Percentiles rank a stretch among this genome's conserved stretches.
These are phyloP conservation scores for Phragmites australis DNA, from an alignment of 176 grass and related monocot species.

Conservation along the genomic window DNA sequence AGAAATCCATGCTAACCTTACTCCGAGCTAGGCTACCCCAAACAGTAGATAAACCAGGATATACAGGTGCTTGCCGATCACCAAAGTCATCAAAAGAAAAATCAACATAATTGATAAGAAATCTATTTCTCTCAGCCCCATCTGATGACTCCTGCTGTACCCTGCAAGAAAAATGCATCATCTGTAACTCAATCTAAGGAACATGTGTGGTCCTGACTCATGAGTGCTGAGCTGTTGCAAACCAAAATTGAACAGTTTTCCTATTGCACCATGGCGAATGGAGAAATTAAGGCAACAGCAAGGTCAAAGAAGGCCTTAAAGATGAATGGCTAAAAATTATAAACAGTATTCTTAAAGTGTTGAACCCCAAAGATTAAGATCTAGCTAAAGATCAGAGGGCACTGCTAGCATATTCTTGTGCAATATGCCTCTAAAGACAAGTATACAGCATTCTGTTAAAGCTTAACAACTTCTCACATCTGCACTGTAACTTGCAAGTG, in stretches of 20 bases:
- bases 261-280: neutral
- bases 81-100: conserved; percentile 92
- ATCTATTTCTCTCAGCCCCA: conserved; percentile 91
- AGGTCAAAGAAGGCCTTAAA: neutral
- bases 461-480: neutral
- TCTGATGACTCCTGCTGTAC: conserved; percentile 99
- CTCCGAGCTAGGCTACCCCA: conserved; percentile 99
- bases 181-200: conserved; percentile 30
- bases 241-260: neutral
- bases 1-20: conserved; percentile 63
- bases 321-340: neutral
- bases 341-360: conserved; percentile 3
- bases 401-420: conserved; percentile 14
- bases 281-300: neutral
- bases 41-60: conserved; percentile 97
- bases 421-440: conserved; percentile 22
- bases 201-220: neutral
- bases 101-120: conserved; percentile 97
- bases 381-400: conserved; percentile 9
- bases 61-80: conserved; percentile 84
- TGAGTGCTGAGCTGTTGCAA: neutral
- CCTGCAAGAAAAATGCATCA: conserved; percentile 49
- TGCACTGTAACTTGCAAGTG: conserved; percentile 28
- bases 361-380: conserved; percentile 17
- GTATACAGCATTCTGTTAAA: conserved; percentile 10